Evolutionary conservation across 306 rosid species (phyloP).

Genomic region (Vicia villosa): DNA sequence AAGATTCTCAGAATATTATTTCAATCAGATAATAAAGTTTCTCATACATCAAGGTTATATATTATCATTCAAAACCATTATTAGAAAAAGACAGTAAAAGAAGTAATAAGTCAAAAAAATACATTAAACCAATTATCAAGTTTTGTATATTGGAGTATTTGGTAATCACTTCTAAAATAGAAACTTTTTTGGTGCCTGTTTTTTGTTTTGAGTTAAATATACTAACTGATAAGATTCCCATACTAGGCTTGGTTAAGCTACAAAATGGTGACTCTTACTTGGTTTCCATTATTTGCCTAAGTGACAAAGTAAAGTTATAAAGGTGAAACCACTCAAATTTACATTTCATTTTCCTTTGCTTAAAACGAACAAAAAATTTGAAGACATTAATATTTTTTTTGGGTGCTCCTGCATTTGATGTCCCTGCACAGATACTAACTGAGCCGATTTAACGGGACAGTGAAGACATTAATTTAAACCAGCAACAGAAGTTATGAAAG

Average conservation of each 20-base stretch:
- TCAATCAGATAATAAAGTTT: constrained; percentile 25
- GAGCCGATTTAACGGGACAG: too few relatives aligned
- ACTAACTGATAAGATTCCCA: constrained; percentile 27
- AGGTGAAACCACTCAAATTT: constrained; percentile 8
- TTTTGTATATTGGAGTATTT: background rate
- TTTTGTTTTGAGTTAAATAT: constrained; percentile 17
- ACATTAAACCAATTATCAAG: too few relatives aligned
- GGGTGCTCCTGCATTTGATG: too few relatives aligned
- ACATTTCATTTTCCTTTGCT: constrained; percentile 27
- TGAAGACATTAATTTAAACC: constrained; percentile 6
- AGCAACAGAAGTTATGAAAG: constrained; percentile 18
- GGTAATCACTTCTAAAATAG: constrained; percentile 17
- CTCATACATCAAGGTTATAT: background rate
- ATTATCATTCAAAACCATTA: constrained; percentile 14
- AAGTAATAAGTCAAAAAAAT: background rate
- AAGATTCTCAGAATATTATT: constrained; percentile 3
- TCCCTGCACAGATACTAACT: too few relatives aligned
- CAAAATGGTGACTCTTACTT: constrained; percentile 17
- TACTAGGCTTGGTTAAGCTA: constrained; percentile 5
- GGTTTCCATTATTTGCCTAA: constrained; percentile 27
- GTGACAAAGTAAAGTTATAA: constrained; percentile 24
- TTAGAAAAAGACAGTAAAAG: constrained; percentile 12
- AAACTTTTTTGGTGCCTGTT: background rate
- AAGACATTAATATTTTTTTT: background rate
- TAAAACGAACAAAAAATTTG: too few relatives aligned